Base-by-base conservation (phyloP, 805 yeast species). In the Lipomyces kockii region DNA sequence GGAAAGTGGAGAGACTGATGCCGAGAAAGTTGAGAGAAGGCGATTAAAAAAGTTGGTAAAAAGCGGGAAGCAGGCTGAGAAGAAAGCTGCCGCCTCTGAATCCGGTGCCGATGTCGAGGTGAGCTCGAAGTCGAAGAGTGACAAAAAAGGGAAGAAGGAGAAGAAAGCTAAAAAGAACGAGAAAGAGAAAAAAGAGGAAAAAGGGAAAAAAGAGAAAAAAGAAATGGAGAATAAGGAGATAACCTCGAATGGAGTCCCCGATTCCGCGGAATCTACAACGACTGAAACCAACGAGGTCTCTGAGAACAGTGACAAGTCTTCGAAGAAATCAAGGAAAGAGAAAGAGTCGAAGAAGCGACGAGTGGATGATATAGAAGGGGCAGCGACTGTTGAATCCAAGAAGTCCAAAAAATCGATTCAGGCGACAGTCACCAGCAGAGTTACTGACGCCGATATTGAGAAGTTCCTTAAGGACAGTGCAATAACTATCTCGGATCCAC, bases 401-500 rank as follows among this genome's bases (percentile, higher is more conserved):
- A 57, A 63, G 58, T 49, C 68, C 8, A 66, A 60, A 39, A 22
- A 34, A 11, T 8, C 22, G n/a, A 25, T 59, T 3, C 58, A 53
- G 22, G 32, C 46, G 1, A 83, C 84, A 73, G 80, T 81, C 14
- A 73, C 77, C 17, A 79, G 80, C 17, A 77, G 71, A 37, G 65
- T 67, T 54, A 81, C 89, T 5, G 85, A 84, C 71, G 75, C 83
- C 6, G 91, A 87, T 8, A 80, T 90, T 65, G 88, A 86, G 59
- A 78, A 81, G 7, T 95, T 90, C 76, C 82, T 88, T 71, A 78
- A 82, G 63, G 86, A 84, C 34, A 91, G 93, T 78, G 94, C 90
- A 72, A 93, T 92, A 60, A 83, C 89, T 17, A 85, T 93, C 61
- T 96, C 91, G 71, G 97, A 91, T 76, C 87, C 90, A 39, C 77